These are phyloP conservation scores for Oryza meyeriana DNA, from an alignment of 176 grass and related monocot genomes.

Conservation along the genomic window DNA sequence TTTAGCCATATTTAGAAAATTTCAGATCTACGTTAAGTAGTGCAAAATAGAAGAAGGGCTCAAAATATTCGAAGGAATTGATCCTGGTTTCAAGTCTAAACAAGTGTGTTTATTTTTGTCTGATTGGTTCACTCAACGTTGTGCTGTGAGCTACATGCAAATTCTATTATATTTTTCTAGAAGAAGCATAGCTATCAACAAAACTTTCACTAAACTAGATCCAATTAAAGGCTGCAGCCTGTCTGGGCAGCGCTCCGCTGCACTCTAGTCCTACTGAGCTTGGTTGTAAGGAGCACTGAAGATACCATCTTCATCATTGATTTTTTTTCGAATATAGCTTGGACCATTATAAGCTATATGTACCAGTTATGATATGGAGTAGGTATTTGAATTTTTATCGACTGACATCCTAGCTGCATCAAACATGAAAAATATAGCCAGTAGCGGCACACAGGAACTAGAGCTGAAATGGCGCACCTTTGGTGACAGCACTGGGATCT, in stretches of 20 bases:
- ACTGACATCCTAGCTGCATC: background rate
- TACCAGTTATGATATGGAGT: background rate
- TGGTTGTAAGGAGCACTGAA: background rate
- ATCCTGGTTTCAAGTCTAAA: too few species aligned
- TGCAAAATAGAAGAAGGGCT: too few species aligned
- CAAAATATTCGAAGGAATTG: too few species aligned
- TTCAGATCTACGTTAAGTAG: too few species aligned
- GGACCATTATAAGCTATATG: background rate
- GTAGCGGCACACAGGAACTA: background rate
- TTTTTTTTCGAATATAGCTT: background rate
- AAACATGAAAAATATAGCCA: conserved; percentile 2
- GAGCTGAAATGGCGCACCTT: conserved; percentile 45
- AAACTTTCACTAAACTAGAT: background rate
- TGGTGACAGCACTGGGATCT: conserved; percentile 81
- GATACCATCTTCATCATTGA: background rate
- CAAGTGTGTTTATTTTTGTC: too few species aligned
- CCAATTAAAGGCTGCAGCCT: background rate
- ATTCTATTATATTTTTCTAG: background rate
- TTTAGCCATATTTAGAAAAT: background rate
- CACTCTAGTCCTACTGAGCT: background rate
- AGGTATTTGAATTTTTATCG: background rate
- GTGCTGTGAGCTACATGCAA: too few species aligned
- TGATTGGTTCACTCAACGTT: too few species aligned
- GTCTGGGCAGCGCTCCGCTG: background rate
- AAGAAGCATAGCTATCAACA: background rate